Conservation (phyloP, 2,329 filamentous ascomycete species). For the Bipolaris zeicola region DNA sequence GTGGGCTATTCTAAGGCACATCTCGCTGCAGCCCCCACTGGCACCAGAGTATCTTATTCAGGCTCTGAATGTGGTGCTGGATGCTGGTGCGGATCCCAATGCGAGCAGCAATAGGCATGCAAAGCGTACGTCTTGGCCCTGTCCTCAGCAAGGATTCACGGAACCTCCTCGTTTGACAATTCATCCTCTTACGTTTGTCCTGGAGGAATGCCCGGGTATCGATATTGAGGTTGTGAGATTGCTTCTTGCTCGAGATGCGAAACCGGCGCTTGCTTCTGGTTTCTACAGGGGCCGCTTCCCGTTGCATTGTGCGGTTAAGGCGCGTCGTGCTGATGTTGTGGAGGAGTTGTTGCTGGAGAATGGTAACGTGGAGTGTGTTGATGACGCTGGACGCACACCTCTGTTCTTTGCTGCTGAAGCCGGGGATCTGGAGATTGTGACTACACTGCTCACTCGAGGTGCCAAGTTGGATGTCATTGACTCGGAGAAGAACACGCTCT, state of each 20-base stretch:
- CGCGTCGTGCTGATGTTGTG: slow-evolving; percentile 32
- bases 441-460: slow-evolving; percentile 25
- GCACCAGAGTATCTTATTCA: slow-evolving; percentile 26
- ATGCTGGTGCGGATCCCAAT: slow-evolving; percentile 29
- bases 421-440: slow-evolving; percentile 29
- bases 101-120: slow-evolving; percentile 18
- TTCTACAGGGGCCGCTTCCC: slow-evolving; percentile 34
- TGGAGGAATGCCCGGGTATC: slow-evolving; percentile 30
- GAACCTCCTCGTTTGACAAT: slow-evolving; percentile 12
- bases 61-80: slow-evolving; percentile 24
- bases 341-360: slow-evolving; percentile 29
- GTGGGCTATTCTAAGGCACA: slow-evolving; percentile 32
- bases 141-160: slow-evolving; percentile 11
- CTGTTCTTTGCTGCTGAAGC: slow-evolving; percentile 30
- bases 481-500: slow-evolving; percentile 24
- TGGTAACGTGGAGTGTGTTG: slow-evolving; percentile 24
- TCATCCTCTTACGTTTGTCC: slow-evolving; percentile 32
- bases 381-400: slow-evolving; percentile 26
- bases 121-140: slow-evolving; percentile 16
- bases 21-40: slow-evolving; percentile 17
- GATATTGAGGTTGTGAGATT: slow-evolving; percentile 30
- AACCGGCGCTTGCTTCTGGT: slow-evolving; percentile 24
- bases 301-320: slow-evolving; percentile 34
- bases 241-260: slow-evolving; percentile 29
- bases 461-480: slow-evolving; percentile 25